phyloP scores from a whole-genome alignment of 2,329 filamentous ascomycete genomes.

The Epichloe coenophiala region DNA sequence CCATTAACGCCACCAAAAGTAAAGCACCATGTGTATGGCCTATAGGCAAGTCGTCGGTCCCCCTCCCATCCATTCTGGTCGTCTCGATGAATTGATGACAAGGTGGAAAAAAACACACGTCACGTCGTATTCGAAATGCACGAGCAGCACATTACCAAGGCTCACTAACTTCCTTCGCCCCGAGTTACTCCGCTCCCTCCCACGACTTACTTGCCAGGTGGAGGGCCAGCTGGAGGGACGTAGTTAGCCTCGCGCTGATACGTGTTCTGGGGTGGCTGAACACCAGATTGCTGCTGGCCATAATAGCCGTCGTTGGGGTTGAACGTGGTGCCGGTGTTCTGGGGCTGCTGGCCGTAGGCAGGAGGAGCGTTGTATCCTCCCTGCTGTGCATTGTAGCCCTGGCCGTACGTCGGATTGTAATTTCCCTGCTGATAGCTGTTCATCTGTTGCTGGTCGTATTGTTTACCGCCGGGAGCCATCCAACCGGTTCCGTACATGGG shows the following conservation, averaged over 20 bases:
- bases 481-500: constrained; percentile 80
- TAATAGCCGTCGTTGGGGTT: constrained; percentile 50
- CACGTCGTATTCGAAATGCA: not conserved
- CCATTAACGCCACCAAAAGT: not conserved
- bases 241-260: constrained; percentile 46
- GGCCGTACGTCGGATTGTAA: constrained; percentile 11
- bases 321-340: constrained; percentile 39
- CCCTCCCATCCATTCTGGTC: not conserved
- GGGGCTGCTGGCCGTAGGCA: constrained; percentile 30
- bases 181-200: constrained; percentile 18
- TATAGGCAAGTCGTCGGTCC: not conserved
- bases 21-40: not conserved
- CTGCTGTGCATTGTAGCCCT: constrained; percentile 15
- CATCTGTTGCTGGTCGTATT: constrained; percentile 18
- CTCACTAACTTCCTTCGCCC: not conserved
- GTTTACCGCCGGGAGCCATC: constrained; percentile 44
- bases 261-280: constrained; percentile 43
- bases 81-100: not conserved
- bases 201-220: constrained; percentile 40
- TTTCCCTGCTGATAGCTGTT: constrained; percentile 11
- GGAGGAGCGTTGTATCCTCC: constrained; percentile 27
- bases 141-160: not conserved
- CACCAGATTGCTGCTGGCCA: constrained; percentile 37
- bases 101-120: not conserved
- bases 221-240: constrained; percentile 55